phyloP scores from a whole-genome alignment of 768 basidiomycete genomes.

The Clavaria fumosa region DNA sequence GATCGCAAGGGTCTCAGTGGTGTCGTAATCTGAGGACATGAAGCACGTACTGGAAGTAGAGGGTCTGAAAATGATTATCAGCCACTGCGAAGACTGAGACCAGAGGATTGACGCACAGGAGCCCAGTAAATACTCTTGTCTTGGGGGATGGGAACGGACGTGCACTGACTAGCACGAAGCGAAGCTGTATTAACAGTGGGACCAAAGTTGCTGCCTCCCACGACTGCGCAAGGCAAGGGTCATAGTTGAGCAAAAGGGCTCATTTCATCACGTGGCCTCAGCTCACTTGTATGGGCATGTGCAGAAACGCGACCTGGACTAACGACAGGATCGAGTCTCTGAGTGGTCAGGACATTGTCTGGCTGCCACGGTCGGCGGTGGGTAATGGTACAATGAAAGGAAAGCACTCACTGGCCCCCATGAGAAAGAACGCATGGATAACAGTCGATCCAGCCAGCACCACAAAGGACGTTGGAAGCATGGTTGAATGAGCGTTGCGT shows the following conservation, averaged over 20 bases:
- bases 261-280: too few relatives aligned
- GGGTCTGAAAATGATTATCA: constrained; percentile 17
- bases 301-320: constrained; percentile 29
- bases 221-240: constrained; percentile 21
- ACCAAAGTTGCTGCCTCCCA: constrained; percentile 40
- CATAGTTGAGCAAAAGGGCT: constrained; percentile 2
- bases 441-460: too few relatives aligned
- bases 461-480: too few relatives aligned
- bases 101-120: constrained; percentile 21
- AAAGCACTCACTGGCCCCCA: too few relatives aligned
- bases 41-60: constrained; percentile 33
- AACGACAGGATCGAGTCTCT: constrained; percentile 36
- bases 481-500: too few relatives aligned
- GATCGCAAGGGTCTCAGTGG: neutral
- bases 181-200: constrained; percentile 23
- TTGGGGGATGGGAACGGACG: constrained; percentile 36
- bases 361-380: too few relatives aligned
- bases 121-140: constrained; percentile 42
- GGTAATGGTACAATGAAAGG: too few relatives aligned
- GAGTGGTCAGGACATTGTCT: constrained; percentile 31
- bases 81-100: neutral
- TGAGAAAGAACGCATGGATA: too few relatives aligned
- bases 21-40: neutral
- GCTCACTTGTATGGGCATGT: constrained; percentile 31
- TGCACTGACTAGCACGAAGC: constrained; percentile 33